Conservation (phyloP, 257 asterid genomes). For the Vinca minor region DNA sequence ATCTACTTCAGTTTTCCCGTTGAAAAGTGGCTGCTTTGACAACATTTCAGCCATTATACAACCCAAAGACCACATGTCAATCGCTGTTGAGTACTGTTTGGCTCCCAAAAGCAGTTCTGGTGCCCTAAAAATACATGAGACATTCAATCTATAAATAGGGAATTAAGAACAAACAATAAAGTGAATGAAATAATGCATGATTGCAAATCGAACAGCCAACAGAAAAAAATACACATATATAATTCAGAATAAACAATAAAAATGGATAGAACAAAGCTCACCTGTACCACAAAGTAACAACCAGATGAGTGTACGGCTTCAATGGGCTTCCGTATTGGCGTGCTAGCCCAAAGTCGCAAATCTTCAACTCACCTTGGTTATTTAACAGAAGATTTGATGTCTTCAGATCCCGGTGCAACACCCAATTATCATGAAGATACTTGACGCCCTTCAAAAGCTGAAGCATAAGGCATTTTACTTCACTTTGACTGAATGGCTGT, state of each 20-base stretch:
- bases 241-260: no score
- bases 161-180: no score
- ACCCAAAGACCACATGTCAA: constrained; percentile 94
- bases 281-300: constrained; percentile 97
- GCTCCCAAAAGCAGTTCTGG: constrained; percentile 89
- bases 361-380: constrained; percentile 70
- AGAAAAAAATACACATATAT: no score
- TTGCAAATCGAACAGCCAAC: neutral
- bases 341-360: constrained; percentile 88
- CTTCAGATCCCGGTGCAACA: constrained; percentile 81
- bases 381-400: constrained; percentile 76
- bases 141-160: neutral
- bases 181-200: no score
- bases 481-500: constrained; percentile 75
- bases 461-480: constrained; percentile 82
- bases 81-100: constrained; percentile 71
- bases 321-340: constrained; percentile 86
- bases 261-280: constrained; percentile 23
- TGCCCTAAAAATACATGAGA: constrained; percentile 42
- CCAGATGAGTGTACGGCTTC: constrained; percentile 77
- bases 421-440: constrained; percentile 87
- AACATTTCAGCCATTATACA: constrained; percentile 91
- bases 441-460: constrained; percentile 71
- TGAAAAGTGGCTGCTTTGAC: constrained; percentile 59
- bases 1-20: constrained; percentile 65